Percentiles rank a stretch among this genome's conserved stretches.
Evolutionary conservation across 2,329 filamentous ascomycete species (phyloP).

Genomic region (Diplocarpon rosae): DNA sequence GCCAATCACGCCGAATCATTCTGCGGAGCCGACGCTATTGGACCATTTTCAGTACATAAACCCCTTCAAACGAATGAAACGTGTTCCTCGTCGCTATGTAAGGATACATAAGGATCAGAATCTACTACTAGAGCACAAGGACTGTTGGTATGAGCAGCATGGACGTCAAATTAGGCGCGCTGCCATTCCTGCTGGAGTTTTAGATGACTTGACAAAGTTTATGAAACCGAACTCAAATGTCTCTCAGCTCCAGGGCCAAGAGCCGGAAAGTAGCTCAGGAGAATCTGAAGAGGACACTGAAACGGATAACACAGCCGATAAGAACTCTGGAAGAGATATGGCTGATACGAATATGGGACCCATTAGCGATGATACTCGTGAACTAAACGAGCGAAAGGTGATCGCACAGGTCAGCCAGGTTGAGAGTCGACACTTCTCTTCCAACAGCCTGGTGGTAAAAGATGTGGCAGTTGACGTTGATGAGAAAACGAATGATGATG

Average conservation of each 20-base stretch:
- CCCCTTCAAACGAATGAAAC: slow-evolving; percentile 18
- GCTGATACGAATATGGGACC: neutral
- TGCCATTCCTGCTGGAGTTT: slow-evolving; percentile 28
- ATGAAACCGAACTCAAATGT: neutral
- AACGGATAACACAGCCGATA: neutral
- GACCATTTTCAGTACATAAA: slow-evolving; percentile 17
- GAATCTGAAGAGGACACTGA: neutral
- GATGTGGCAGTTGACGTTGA: neutral
- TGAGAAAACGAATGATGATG: slow-evolving; percentile 1
- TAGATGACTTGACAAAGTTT: slow-evolving; percentile 12
- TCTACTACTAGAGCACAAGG: slow-evolving; percentile 34
- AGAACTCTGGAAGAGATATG: neutral
- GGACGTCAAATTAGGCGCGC: slow-evolving; percentile 5
- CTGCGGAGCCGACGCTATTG: neutral
- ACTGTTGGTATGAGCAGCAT: slow-evolving; percentile 29
- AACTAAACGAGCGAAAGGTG: neutral
- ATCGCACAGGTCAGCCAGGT: neutral
- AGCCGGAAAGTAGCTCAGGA: neutral
- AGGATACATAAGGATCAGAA: slow-evolving; percentile 38
- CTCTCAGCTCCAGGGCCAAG: neutral
- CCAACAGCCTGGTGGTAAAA: neutral
- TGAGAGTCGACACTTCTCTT: neutral
- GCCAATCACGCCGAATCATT: neutral
- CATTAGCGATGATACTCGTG: neutral
- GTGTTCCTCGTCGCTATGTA: slow-evolving; percentile 33